A percentile compares a stretch with the other conserved stretches of the same genome.
Evolutionary conservation across 805 yeast species (phyloP).

Genomic region (Clavispora asparagi): DNA sequence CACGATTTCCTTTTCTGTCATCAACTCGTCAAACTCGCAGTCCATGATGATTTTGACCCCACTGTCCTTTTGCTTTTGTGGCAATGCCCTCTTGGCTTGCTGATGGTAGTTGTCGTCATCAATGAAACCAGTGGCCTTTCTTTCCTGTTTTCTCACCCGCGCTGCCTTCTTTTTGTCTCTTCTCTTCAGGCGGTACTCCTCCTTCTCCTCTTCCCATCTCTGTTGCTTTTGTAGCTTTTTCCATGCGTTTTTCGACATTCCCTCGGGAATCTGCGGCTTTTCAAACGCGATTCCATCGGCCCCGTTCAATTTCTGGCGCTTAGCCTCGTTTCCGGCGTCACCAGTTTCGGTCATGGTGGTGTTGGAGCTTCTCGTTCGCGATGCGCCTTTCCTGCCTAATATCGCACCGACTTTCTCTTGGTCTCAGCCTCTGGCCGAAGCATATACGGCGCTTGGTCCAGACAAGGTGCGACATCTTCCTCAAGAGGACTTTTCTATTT

Average conservation of each 20-base stretch:
- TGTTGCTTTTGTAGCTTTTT: slow-evolving; percentile 60
- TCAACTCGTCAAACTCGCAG: slow-evolving; percentile 85
- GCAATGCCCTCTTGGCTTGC: slow-evolving; percentile 26
- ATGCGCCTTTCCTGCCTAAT: not conserved
- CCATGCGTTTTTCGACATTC: slow-evolving; percentile 84
- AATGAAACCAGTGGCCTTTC: slow-evolving; percentile 11
- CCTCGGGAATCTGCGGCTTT: slow-evolving; percentile 55
- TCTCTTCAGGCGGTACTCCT: slow-evolving; percentile 50
- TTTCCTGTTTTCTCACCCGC: slow-evolving; percentile 25
- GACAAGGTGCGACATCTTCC: too few species aligned
- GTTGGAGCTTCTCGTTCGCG: not conserved
- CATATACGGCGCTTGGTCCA: too few species aligned
- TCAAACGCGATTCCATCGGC: not conserved
- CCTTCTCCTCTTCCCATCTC: slow-evolving; percentile 61
- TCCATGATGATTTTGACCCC: slow-evolving; percentile 65
- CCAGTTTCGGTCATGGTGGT: not conserved
- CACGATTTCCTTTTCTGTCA: slow-evolving; percentile 67
- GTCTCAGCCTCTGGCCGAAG: not conserved
- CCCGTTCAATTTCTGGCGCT: slow-evolving; percentile 10
- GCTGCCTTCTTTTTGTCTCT: slow-evolving; percentile 44
- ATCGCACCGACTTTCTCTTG: not conserved
- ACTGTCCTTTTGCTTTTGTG: slow-evolving; percentile 41
- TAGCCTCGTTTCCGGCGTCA: not conserved
- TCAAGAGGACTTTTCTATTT: too few species aligned
- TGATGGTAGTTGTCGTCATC: slow-evolving; percentile 19